A percentile compares a stretch with the other conserved stretches of the same genome.
Evolutionary conservation across 2,329 filamentous ascomycete species (phyloP).

Genomic region (Gyromitra esculenta): DNA sequence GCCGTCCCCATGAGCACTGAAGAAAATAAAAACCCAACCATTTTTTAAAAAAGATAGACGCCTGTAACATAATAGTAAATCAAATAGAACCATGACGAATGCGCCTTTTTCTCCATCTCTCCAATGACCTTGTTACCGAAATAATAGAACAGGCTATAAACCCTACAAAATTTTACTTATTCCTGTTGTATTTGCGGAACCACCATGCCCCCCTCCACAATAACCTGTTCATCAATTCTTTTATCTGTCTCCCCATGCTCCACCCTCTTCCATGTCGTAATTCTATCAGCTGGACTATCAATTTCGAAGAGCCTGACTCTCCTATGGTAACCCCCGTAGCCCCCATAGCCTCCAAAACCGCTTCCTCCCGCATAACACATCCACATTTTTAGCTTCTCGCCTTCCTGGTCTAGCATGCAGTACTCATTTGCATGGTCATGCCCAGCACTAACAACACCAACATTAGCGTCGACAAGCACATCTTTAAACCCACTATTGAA

Average conservation of each 20-base stretch:
- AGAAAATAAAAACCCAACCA: conserved; percentile 3
- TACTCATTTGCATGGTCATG: conserved; percentile 97
- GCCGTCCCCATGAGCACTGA: conserved; percentile 14
- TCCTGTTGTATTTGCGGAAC: conserved; percentile 46
- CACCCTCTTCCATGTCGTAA: conserved; percentile 90
- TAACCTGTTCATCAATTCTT: conserved; percentile 71
- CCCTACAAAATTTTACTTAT: background rate
- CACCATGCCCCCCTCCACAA: conserved; percentile 70
- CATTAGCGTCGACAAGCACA: conserved; percentile 83
- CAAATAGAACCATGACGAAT: conserved; percentile 18
- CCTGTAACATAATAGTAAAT: conserved; percentile 17
- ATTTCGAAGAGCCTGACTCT: conserved; percentile 90
- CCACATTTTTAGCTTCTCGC: conserved; percentile 77
- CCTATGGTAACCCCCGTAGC: conserved; percentile 85
- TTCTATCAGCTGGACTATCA: conserved; percentile 87
- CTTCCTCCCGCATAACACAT: conserved; percentile 97
- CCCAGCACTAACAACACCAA: conserved; percentile 73
- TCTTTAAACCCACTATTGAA: conserved; percentile 95
- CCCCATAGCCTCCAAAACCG: conserved; percentile 94
- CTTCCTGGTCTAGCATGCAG: conserved; percentile 72
- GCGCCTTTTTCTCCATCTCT: background rate
- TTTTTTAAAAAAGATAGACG: conserved; percentile 24
- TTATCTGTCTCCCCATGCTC: conserved; percentile 71
- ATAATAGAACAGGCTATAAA: conserved; percentile 14
- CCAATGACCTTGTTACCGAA: conserved; percentile 1